These are phyloP conservation scores for Trichosporon asahii DNA, from an alignment of 1,284 basidiomycete genomes.

Conservation along the genomic window DNA sequence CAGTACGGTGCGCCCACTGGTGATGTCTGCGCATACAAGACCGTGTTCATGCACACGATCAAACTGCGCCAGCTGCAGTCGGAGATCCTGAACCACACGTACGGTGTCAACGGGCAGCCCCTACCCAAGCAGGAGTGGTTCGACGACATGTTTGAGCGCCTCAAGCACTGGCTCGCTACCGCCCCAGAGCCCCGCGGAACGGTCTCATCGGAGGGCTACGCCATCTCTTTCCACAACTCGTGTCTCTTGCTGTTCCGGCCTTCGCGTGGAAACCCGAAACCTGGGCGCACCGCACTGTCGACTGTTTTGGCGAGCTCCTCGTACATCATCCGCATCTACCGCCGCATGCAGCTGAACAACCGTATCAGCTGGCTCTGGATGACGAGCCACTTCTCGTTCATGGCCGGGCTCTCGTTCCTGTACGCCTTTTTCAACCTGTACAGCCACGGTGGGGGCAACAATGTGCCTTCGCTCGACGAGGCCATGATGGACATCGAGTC, in stretches of 20 bases:
- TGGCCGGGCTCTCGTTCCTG: conserved; percentile 53
- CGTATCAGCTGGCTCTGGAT: conserved; percentile 54
- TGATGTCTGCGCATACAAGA: conserved; percentile 50
- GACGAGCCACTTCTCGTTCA: conserved; percentile 50
- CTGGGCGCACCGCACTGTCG: conserved; percentile 45
- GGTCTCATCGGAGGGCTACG: conserved; percentile 50
- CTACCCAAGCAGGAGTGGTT: conserved; percentile 50
- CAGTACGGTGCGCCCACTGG: conserved; percentile 39
- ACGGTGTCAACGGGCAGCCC: conserved; percentile 41
- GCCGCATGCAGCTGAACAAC: conserved; percentile 52
- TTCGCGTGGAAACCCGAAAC: conserved; percentile 51
- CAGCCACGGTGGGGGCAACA: conserved; percentile 46
- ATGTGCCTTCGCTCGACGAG: conserved; percentile 49
- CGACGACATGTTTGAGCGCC: conserved; percentile 48
- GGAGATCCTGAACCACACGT: conserved; percentile 49
- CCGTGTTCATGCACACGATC: conserved; percentile 49
- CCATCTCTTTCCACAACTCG: conserved; percentile 53
- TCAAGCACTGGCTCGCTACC: conserved; percentile 49
- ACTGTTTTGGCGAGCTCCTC: conserved; percentile 51
- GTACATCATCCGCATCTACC: conserved; percentile 53
- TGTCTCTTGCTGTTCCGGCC: conserved; percentile 52
- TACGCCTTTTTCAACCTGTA: conserved; percentile 53
- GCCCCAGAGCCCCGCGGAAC: conserved; percentile 51
- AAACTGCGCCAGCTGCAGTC: conserved; percentile 51
- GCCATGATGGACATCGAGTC: conserved; percentile 52